These are phyloP conservation scores for Auricularia heimuer DNA, from an alignment of 768 basidiomycete species.

Conservation along the genomic window DNA sequence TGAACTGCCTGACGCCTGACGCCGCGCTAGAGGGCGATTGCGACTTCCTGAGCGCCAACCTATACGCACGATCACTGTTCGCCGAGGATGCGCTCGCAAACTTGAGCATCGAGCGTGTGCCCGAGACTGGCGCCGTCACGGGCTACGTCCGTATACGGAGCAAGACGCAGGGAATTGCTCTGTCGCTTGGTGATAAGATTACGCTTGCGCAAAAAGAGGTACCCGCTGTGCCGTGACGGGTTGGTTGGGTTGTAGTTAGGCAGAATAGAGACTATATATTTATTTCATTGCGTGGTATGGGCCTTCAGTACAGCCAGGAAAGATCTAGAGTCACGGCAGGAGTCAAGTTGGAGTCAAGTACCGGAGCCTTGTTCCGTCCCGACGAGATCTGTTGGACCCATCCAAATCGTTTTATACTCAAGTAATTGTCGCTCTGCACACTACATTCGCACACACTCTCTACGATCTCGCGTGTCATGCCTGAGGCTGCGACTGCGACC, in stretches of 20 bases:
- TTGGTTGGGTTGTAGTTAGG: background rate
- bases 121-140: slow-evolving; percentile 52
- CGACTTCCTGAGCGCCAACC: slow-evolving; percentile 55
- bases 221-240: background rate
- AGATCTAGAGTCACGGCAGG: too few relatives aligned
- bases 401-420: too few relatives aligned
- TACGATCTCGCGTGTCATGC: too few relatives aligned
- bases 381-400: too few relatives aligned
- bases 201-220: slow-evolving; percentile 31
- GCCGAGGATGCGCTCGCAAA: slow-evolving; percentile 97
- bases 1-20: slow-evolving; percentile 91
- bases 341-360: too few relatives aligned
- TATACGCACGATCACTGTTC: slow-evolving; percentile 20
- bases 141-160: slow-evolving; percentile 95
- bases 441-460: too few relatives aligned
- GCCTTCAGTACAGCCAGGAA: too few relatives aligned
- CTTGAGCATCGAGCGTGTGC: slow-evolving; percentile 76
- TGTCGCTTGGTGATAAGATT: slow-evolving; percentile 87
- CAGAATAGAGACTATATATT: too few relatives aligned
- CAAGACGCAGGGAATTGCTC: slow-evolving; percentile 95
- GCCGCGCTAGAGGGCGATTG: slow-evolving; percentile 86
- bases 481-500: too few relatives aligned
- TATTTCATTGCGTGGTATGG: too few relatives aligned
- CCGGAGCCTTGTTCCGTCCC: too few relatives aligned
- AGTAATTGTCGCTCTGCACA: too few relatives aligned